Percentiles rank a stretch among this genome's conserved stretches.
Conservation (phyloP, 768 basidiomycete species). For the Boletus tomentosulus region DNA sequence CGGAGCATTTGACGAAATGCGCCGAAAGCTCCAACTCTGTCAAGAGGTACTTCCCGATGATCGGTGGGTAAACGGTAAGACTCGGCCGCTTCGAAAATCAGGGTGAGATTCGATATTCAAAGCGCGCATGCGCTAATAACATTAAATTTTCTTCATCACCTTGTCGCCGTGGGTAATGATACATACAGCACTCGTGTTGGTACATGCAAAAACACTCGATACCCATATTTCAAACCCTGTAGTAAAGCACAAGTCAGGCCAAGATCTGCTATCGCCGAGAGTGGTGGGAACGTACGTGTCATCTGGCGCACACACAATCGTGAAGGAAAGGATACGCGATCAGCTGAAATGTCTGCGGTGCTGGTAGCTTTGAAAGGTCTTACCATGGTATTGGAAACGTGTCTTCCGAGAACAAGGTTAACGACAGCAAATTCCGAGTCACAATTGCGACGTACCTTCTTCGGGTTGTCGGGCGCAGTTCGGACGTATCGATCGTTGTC, state of each 20-base stretch:
- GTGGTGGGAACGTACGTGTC: slow-evolving; percentile 49
- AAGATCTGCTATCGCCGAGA: not conserved
- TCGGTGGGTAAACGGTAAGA: not conserved
- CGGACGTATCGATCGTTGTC: slow-evolving; percentile 84
- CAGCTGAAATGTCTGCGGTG: slow-evolving; percentile 5
- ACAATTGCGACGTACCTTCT: slow-evolving; percentile 55
- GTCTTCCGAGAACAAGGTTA: slow-evolving; percentile 44
- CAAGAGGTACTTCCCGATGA: too few species aligned
- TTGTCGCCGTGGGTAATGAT: slow-evolving; percentile 12
- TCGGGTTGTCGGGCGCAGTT: slow-evolving; percentile 77
- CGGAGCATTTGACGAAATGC: too few species aligned
- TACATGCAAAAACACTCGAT: slow-evolving; percentile 19
- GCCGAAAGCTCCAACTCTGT: too few species aligned
- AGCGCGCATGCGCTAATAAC: not conserved
- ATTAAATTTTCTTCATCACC: slow-evolving; percentile 3
- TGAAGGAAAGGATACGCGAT: slow-evolving; percentile 9
- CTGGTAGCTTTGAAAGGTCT: slow-evolving; percentile 15
- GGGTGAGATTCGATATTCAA: not conserved
- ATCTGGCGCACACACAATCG: slow-evolving; percentile 34
- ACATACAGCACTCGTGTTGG: slow-evolving; percentile 16
- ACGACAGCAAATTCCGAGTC: not conserved
- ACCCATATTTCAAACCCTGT: slow-evolving; percentile 34
- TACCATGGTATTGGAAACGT: slow-evolving; percentile 79
- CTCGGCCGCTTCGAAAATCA: not conserved
- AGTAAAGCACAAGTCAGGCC: slow-evolving; percentile 1